Evolutionary conservation across 495 filamentous ascomycete genomes (phyloP), one percentile per base, ranked within the genome.

Genomic region (Xylaria flabelliformis): DNA sequence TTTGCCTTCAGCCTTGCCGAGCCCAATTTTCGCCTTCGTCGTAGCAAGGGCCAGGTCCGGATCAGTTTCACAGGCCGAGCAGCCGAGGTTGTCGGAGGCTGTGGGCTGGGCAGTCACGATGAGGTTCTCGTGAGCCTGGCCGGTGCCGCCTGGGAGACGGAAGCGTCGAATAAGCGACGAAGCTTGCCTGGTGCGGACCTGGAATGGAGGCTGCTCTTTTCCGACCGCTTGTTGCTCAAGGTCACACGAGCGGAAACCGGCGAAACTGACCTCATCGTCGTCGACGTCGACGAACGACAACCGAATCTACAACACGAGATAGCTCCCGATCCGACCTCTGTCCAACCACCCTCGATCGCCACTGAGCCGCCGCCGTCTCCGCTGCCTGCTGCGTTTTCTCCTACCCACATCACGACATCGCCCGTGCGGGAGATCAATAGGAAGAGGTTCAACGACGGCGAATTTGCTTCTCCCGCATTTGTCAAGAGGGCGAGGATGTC

Each of bases 21-120:
- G 69, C 90, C 91, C 32, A 95, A 99, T 76, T 93, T 96, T 75
- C 91, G 93, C 51, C 88, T 97, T 44, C 93, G 96, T 24, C 86
- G 87, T 29, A 84, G 83, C 41, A 91, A 88, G 72, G 96, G 96
- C 21, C 94, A 97, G 81, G 90, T 97, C n/a, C 89, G 93, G 15
- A 85, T 94, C 44, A 85, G 90, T 58, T 94, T 99, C 74, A 85
- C 84, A n/a, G 94, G 92, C 0, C 78, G 86, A 17, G 88, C 88
- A 72, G 96, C 93, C 24, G 88, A 90, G 75, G 86, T 84, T n/a
- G 86, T 96, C 24, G 89, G 90, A 12, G 85, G 85, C 56, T 85
- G 83, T 21, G 87, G 88, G 24, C 76, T 97, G 62, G 90, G 91
- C 21, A 96, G 92, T 73, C 91, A 93, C 2, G 95, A 97, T 80